Percentiles rank a stretch among this genome's conserved stretches.
phyloP scores from a whole-genome alignment of 2,329 filamentous ascomycete species.

The Blastomyces silverae region DNA sequence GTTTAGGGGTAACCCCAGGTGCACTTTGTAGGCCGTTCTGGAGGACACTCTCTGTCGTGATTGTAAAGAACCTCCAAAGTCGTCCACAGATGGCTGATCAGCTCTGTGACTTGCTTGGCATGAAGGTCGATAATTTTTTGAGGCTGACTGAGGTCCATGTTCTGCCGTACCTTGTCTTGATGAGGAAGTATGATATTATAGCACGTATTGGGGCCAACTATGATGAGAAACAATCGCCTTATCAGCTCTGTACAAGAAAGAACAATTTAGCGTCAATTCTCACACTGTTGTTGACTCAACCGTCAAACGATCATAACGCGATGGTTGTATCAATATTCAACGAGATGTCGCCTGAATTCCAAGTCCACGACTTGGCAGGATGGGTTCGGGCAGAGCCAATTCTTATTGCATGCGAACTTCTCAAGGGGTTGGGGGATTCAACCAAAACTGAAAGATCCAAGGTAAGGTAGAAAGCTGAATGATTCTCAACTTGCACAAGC shows the following conservation, averaged over 20 bases:
- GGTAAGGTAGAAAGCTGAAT: conserved; percentile 42
- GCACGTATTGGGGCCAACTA: conserved; percentile 69
- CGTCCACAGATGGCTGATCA: conserved; percentile 76
- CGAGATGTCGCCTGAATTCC: conserved; percentile 64
- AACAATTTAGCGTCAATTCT: conserved; percentile 55
- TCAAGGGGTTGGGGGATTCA: conserved; percentile 72
- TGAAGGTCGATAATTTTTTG: conserved; percentile 67
- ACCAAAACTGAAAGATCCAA: conserved; percentile 45
- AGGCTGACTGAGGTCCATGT: conserved; percentile 66
- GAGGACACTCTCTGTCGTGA: conserved; percentile 72
- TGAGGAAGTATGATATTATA: conserved; percentile 69
- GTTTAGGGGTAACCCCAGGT: conserved; percentile 54
- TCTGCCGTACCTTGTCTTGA: conserved; percentile 77
- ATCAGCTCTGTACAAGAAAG: conserved; percentile 56
- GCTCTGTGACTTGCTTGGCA: conserved; percentile 72
- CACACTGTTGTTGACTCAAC: conserved; percentile 52
- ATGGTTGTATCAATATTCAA: conserved; percentile 63
- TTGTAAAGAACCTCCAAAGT: conserved; percentile 71
- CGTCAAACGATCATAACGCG: conserved; percentile 58
- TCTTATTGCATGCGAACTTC: conserved; percentile 67
- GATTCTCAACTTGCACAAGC: background rate
- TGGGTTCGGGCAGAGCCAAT: conserved; percentile 70
- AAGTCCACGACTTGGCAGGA: conserved; percentile 57
- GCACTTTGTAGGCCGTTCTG: conserved; percentile 81
- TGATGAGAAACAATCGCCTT: conserved; percentile 46